Percentiles rank a stretch among this genome's conserved stretches.
Evolutionary conservation across 106 monocot species (phyloP).

Genomic region (Gastrodia elata): DNA sequence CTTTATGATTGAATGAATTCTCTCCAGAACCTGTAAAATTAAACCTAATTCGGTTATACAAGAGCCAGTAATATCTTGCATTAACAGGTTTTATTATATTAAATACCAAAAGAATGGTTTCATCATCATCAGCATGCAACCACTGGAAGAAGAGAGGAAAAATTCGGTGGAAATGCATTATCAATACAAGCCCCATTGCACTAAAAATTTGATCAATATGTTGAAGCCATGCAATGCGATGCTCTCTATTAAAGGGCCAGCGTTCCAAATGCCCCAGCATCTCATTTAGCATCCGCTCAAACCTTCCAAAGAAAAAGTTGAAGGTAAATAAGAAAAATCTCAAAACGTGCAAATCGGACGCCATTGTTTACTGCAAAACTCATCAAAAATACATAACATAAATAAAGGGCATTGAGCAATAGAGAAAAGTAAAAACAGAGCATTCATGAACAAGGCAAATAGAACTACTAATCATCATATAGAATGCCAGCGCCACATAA

Average conservation of each 20-base stretch:
- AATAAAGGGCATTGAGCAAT: background rate
- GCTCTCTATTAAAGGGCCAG: conserved; percentile 62
- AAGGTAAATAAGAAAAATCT: background rate
- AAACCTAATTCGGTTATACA: background rate
- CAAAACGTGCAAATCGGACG: background rate
- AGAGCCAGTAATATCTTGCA: background rate
- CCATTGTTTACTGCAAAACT: background rate
- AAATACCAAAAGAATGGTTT: conserved; percentile 68
- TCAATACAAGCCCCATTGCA: conserved; percentile 77
- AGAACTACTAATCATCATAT: background rate
- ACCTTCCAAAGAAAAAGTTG: conserved; percentile 34
- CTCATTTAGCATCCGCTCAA: conserved; percentile 65
- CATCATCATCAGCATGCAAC: conserved; percentile 88
- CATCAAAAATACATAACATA: background rate
- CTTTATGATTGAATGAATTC: conserved; percentile 49
- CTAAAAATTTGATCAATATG: conserved; percentile 69
- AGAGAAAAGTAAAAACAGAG: background rate
- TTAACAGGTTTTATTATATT: background rate
- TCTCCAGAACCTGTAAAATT: conserved; percentile 54
- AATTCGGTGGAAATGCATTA: conserved; percentile 75
- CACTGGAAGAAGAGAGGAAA: conserved; percentile 86
- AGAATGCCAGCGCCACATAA: background rate
- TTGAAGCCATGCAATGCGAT: conserved; percentile 71
- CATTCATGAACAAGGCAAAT: background rate
- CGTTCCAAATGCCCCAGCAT: conserved; percentile 94